Evolutionary conservation across 192 early-diverging fungal genomes (phyloP), one percentile per base, ranked within the genome.

Genomic region (Piromyces sp.): DNA sequence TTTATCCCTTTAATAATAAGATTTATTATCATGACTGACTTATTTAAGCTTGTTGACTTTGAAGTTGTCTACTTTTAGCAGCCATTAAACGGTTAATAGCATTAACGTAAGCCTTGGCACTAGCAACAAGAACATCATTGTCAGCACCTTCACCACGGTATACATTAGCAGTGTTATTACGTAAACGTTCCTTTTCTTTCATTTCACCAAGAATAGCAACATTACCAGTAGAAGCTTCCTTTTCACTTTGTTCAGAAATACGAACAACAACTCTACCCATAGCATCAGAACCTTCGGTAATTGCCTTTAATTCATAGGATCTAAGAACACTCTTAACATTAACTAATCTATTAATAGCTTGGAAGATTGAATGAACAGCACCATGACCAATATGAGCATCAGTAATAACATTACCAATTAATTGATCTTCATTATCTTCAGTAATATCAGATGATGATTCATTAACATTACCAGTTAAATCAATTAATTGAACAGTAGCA

Each of bases 371-470:
- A 84, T 96, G 94, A 30, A 97, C 93, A 13, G 96, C 94, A 16
- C 96, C 95, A 84, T 92, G 92, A 28, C 93, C 95, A 79, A 93
- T 89, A 28, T 95, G 94, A 16, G 93, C 96, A 86, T 96, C 95
- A 29, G 58, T 87, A 12, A 40, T 80, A 30, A 68, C 78, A 0
- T 29, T 38, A 14, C 30, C 40, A 29, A 1, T n/a, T 0, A 29
- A 13, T 38, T n/a, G n/a, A n/a, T 88, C 88, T 16, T 84, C 81
- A 30, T 83, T 87, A 4, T 81, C 40, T 37, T 84, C 79, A 0
- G 68, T 84, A 28, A 84, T 83, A 30, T 86, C 42, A 37, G 78
- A 82, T 15, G 42, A 42, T 78, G 26, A 80, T 81, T 38, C 81
- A 38, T 51, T 84, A 80, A 42, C 78, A 40, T 17, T 40, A 30